Base-by-base conservation (phyloP, 257 asterid genomes). In the Ophiorrhiza pumila region DNA sequence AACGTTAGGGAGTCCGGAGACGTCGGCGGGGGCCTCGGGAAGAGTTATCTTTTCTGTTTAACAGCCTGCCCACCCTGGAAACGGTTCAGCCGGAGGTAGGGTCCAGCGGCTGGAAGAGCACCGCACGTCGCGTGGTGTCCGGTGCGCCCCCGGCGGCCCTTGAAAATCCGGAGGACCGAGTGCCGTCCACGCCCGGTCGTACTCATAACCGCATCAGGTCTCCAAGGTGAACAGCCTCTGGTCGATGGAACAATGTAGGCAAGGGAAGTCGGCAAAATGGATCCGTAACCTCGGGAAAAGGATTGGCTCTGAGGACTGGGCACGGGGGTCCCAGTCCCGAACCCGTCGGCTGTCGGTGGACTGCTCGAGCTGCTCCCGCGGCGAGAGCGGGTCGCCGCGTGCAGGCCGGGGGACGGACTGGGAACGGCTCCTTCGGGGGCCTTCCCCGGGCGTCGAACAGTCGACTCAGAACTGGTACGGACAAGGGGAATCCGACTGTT, bases 81-180 rank as follows among this genome's bases (percentile, higher is more conserved):
- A 69, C 79, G 82, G 85, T 81, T 81, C 82, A 77, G 85, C 83
- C 80, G 85, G 83, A 80, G 87, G 83, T 84, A 86, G 85, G 91
- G 87, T 84, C 87, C 82, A 82, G 80, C 85, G 83, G 86, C 85
- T 77, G 84, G 83, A 83, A 83, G 89, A 80, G 86, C 89, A 82
- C 88, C 87, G 88, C 91, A 82, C 83, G 82, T 84, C 89, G 84
- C 89, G 88, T 74, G 87, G 91, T 86, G 91, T 81, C 85, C 83
- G 81, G 85, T 80, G 88, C 85, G 85, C 88, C 84, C 87, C 85
- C 84, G 89, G 88, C 81, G 88, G 85, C 88, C 93, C 87, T 84
- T 88, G 88, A 86, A 88, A 86, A 81, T 86, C 80, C 79, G 81
- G 85, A 85, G 85, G 88, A 83, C 61, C 17, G 61, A 23, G 32